These are phyloP conservation scores for Endocarpon pusillum DNA, from an alignment of 495 filamentous ascomycete species.

Conservation along the genomic window DNA sequence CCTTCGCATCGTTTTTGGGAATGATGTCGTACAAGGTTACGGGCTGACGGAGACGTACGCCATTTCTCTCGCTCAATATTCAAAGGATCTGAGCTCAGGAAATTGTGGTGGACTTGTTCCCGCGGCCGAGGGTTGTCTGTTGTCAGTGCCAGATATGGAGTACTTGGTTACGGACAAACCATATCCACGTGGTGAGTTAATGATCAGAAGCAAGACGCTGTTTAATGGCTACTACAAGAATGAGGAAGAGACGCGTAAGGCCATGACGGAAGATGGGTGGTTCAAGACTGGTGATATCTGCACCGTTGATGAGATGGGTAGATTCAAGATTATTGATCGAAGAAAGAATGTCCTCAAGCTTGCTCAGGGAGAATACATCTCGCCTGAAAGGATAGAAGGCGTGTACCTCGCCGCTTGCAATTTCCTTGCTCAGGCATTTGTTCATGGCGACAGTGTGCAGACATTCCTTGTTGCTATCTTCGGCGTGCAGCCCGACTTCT, in stretches of 20 bases:
- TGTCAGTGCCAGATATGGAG: conserved; percentile 87
- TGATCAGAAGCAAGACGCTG: conserved; percentile 59
- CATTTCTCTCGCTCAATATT: conserved; percentile 46
- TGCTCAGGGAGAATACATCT: conserved; percentile 95
- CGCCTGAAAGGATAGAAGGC: conserved; percentile 92
- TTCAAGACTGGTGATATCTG: conserved; percentile 91
- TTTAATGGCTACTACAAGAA: conserved; percentile 84
- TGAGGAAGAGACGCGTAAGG: conserved; percentile 67
- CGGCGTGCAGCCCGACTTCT: conserved; percentile 65
- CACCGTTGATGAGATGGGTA: conserved; percentile 64
- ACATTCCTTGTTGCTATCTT: conserved; percentile 74
- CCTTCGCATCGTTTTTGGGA: conserved; percentile 66
- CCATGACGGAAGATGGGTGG: conserved; percentile 79
- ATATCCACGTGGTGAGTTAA: conserved; percentile 79
- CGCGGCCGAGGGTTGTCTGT: conserved; percentile 58
- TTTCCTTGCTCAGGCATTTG: conserved; percentile 63
- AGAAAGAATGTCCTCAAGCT: conserved; percentile 98
- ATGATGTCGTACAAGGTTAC: conserved; percentile 75
- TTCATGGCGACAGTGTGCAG: conserved; percentile 81
- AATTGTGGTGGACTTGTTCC: conserved; percentile 64
- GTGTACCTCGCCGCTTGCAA: conserved; percentile 66
- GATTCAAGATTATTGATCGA: conserved; percentile 86
- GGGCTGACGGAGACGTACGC: conserved; percentile 95
- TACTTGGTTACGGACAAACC: conserved; percentile 84
- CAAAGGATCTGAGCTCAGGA: conserved; percentile 52